Evolutionary conservation across 768 basidiomycete species (phyloP).

Genomic region (Lentinula guzmanii): DNA sequence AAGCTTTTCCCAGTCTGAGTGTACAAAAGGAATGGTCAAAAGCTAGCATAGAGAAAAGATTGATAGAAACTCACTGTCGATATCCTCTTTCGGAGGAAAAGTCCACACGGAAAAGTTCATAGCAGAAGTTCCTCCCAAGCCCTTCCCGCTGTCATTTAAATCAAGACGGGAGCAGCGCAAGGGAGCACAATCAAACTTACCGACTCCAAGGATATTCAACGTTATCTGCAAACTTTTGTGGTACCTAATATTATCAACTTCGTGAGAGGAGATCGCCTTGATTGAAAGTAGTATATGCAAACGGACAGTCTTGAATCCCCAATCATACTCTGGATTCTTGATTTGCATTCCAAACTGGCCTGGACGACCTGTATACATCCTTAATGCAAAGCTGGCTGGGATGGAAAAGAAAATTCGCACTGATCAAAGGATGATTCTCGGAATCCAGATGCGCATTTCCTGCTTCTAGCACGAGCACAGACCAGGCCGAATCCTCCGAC

Average conservation of each 20-base stretch:
- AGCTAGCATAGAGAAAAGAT: not conserved
- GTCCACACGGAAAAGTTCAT: conserved; percentile 35
- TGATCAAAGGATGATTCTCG: conserved; percentile 13
- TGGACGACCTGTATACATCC: not conserved
- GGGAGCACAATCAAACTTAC: not conserved
- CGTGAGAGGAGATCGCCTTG: not conserved
- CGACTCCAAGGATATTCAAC: conserved; percentile 5
- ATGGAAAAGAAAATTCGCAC: not conserved
- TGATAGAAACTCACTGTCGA: conserved; percentile 19
- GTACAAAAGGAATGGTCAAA: conserved; percentile 13
- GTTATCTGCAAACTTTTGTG: conserved; percentile 8
- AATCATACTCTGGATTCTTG: conserved; percentile 12
- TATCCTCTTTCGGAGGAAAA: conserved; percentile 20
- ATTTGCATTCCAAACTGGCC: not conserved
- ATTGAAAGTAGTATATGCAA: not conserved
- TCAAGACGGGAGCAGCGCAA: not conserved
- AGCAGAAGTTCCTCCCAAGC: conserved; percentile 33
- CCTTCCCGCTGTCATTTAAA: not conserved
- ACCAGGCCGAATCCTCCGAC: conserved; percentile 23
- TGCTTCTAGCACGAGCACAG: conserved; percentile 29
- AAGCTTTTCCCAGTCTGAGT: conserved; percentile 33
- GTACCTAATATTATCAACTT: not conserved
- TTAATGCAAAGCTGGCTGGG: too few relatives aligned
- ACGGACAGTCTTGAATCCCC: conserved; percentile 14
- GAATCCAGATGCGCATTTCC: conserved; percentile 15